These are phyloP conservation scores for Marasmius fiardii DNA, from an alignment of 1,284 basidiomycete genomes.

Conservation along the genomic window DNA sequence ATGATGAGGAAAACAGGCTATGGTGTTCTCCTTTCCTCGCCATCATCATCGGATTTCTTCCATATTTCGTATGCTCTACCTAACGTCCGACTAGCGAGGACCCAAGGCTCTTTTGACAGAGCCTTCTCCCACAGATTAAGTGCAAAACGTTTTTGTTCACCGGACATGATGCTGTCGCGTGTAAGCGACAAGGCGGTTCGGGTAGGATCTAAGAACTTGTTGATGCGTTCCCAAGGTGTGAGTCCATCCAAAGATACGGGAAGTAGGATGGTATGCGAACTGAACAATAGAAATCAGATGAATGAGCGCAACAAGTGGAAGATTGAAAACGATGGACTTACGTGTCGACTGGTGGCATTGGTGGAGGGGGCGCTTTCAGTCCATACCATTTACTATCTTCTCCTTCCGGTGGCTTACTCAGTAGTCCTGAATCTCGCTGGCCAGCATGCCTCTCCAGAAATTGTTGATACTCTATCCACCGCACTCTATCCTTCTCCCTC, in stretches of 20 bases:
- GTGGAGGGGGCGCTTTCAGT: constrained; percentile 34
- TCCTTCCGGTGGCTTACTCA: constrained; percentile 16
- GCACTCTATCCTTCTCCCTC: constrained; percentile 39
- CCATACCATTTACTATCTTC: constrained; percentile 33
- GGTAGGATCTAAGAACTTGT: constrained; percentile 47
- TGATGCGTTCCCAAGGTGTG: constrained; percentile 42
- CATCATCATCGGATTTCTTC: constrained; percentile 42
- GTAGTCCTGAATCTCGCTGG: constrained; percentile 13
- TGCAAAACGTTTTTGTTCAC: constrained; percentile 49
- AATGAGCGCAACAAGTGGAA: constrained; percentile 24
- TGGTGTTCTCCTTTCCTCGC: constrained; percentile 24
- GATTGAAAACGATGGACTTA: constrained; percentile 21
- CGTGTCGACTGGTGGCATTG: constrained; percentile 31
- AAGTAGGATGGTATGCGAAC: constrained; percentile 15
- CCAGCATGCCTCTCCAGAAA: constrained; percentile 28
- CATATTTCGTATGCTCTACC: constrained; percentile 44
- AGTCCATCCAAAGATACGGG: constrained; percentile 12
- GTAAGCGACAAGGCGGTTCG: constrained; percentile 42
- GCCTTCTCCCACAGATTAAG: constrained; percentile 52
- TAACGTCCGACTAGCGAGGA: constrained; percentile 46
- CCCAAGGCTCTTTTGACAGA: constrained; percentile 48
- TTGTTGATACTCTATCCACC: constrained; percentile 48
- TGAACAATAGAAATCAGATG: constrained; percentile 38
- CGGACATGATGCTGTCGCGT: constrained; percentile 45
- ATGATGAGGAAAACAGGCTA: neutral